Base-by-base conservation (phyloP, 805 yeast species). In the Pichia exigua region DNA sequence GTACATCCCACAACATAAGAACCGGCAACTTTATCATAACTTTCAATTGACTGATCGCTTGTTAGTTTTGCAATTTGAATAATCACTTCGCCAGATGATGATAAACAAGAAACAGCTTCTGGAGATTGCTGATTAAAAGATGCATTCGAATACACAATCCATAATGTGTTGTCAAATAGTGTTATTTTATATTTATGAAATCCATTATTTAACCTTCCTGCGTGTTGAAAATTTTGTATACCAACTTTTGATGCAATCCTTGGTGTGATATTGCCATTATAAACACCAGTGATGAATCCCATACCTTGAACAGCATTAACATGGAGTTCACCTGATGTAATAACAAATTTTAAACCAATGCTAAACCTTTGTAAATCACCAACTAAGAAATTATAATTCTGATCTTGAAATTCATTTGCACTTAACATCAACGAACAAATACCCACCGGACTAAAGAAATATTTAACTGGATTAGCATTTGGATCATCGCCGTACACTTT, bases 301-400 rank as follows among this genome's bases (percentile, higher is more conserved):
- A 57, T 73, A 50, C 97, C 97, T 65, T 85, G 91, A 7, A 84
- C 86, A 50, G 86, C 61, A 4, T 92, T 91, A 76, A 57, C 46
- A 3, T 47, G 42, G 48, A 66, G 48, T 9, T 57, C 66, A 46
- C 76, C 74, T 2, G 59, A 53, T 17, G 65, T 52, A 52, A 56
- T 55, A 11, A 65, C 61, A 46, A 77, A 69, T 45, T 71, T 44
- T 9, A 61, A n/a, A 1, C 69, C 69, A 44, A 63, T 61, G 30
- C 67, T 63, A 48, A 68, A 66, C 30, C 71, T 57, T 28, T 59
- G 61, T 42, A 65, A 60, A 40, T 63, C 65, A n/a, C 70, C 71
- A 11, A 66, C 59, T n/a, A 46, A 45, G 18, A 68, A 58, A 1
- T 51, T 45, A 49, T 56, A 57, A 9, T 58, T 55, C 24, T 51